Evolutionary conservation across 2,329 filamentous ascomycete species (phyloP), one percentile per base, ranked within the genome.

Genomic region (Ceratocystis eucalypticola): DNA sequence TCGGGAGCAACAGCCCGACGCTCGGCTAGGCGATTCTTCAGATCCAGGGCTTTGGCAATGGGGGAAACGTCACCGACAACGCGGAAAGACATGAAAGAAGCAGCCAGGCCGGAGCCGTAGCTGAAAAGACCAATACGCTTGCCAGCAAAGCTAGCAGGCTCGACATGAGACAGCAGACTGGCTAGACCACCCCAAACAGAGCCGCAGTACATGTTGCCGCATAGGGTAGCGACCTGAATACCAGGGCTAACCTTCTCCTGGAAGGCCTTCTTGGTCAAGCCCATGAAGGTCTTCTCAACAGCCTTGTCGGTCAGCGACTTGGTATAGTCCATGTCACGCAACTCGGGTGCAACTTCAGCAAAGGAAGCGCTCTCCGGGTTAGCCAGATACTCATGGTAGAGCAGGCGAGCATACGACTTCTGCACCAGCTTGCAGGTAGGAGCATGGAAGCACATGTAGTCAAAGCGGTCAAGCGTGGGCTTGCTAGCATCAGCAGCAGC

Each of bases 231-330:
- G 45, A 91, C 87, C 77, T 91, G 83, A 74, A 89, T 87, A 72
- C 81, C 79, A 64, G 88, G 87, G 74, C 81, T 80, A 71, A 94
- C 87, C 72, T 89, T 87, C 77, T 92, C 88, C 74, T 84, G 82
- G 78, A 89, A 93, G 71, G 84, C 84, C 82, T 92, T 92, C 84
- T 94, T 93, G 75, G 87, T 87, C 71, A 93, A 80, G 67, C 75
- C 80, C 87, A 94, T 89, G 76, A 94, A 94, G 69, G 87, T 87
- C 84, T 93, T 94, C 81, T 94, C 89, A 48, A 94, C 83, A 65
- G 80, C 82, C 81, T 91, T 92, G 80, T 94, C 89, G 69, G 84
- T 85, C 71, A 94, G 77, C 2, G 89, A 93, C 77, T 87, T 85
- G 73, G 87, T 80, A 77, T 93, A 93, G 74, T 89, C 86, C 77